Conservation (phyloP, 768 basidiomycete genomes). For the Dioszegia crocea region DNA sequence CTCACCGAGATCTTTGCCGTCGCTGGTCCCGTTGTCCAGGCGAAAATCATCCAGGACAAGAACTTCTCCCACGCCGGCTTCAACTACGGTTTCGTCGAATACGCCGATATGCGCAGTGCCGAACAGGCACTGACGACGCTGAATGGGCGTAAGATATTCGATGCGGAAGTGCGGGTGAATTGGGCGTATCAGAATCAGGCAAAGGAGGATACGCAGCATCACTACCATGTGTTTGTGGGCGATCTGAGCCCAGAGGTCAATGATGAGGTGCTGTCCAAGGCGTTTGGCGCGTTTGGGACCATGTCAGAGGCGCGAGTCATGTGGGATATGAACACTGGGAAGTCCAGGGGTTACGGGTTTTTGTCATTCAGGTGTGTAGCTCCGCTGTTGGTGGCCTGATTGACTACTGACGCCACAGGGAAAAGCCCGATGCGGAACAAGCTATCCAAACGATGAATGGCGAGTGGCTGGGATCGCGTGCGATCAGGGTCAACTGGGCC, state of each 20-base stretch:
- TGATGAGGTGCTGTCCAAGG: slow-evolving; percentile 92
- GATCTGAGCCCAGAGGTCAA: slow-evolving; percentile 98
- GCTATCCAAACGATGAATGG: slow-evolving; percentile 99
- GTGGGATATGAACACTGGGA: slow-evolving; percentile 99
- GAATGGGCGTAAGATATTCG: slow-evolving; percentile 98
- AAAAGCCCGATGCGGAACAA: slow-evolving; percentile 98
- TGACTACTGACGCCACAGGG: slow-evolving; percentile 58
- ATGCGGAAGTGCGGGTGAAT: slow-evolving; percentile 98
- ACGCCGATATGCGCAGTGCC: slow-evolving; percentile 96
- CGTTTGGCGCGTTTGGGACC: slow-evolving; percentile 93
- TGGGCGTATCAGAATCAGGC: slow-evolving; percentile 99
- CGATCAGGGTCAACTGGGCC: slow-evolving; percentile 99
- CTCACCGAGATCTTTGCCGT: slow-evolving; percentile 68
- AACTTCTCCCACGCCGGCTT: slow-evolving; percentile 99
- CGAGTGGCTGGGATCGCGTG: slow-evolving; percentile 96
- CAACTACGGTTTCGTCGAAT: slow-evolving; percentile 99
- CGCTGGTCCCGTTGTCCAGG: slow-evolving; percentile 86
- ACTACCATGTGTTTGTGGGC: slow-evolving; percentile 99
- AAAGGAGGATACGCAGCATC: slow-evolving; percentile 96
- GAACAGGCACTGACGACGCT: slow-evolving; percentile 98
- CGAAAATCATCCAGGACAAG: slow-evolving; percentile 99
- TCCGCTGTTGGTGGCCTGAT: slow-evolving; percentile 5
- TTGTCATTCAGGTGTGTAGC: slow-evolving; percentile 68
- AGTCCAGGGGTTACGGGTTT: slow-evolving; percentile 96
- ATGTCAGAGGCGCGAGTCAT: slow-evolving; percentile 97